phyloP scores from a whole-genome alignment of 257 asterid species.

The Primulina eburnea region DNA sequence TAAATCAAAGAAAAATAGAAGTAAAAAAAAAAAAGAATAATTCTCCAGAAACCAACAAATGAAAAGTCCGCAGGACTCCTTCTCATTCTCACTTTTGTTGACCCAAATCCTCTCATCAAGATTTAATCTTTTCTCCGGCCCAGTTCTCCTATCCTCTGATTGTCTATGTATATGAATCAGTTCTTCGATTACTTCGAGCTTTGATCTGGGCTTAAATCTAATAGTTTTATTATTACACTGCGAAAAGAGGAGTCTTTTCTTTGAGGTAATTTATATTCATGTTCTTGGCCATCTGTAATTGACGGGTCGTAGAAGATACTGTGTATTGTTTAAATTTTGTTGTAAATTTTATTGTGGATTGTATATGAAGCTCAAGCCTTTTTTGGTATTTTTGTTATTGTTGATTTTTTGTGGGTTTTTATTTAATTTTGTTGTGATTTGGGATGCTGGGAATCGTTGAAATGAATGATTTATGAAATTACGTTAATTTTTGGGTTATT shows the following conservation, averaged over 20 bases:
- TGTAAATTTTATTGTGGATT: background rate
- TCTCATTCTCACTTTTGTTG: constrained; percentile 24
- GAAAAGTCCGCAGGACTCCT: constrained; percentile 25
- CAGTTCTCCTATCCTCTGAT: background rate
- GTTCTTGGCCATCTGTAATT: constrained; percentile 18
- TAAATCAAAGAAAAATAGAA: background rate
- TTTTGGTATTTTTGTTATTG: background rate
- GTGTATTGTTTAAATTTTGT: background rate
- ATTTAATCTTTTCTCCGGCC: background rate
- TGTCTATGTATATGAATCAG: background rate
- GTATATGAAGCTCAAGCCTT: constrained; percentile 1
- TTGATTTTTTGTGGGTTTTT: constrained; percentile 15
- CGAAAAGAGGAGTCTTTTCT: constrained; percentile 17
- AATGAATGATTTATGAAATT: constrained; percentile 13
- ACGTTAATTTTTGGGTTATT: background rate
- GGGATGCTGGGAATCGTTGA: constrained; percentile 12
- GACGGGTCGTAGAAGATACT: constrained; percentile 6
- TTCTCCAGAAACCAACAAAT: constrained; percentile 28
- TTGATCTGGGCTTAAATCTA: constrained; percentile 26
- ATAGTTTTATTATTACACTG: constrained; percentile 4
- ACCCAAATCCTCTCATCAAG: constrained; percentile 29
- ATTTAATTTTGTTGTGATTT: background rate
- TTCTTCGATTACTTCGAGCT: constrained; percentile 22
- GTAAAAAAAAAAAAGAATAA: background rate
- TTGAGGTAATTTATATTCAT: constrained; percentile 23